These are phyloP conservation scores for Entomophthora muscae DNA, from an alignment of 371 early-diverging fungal genomes.

Conservation along the genomic window DNA sequence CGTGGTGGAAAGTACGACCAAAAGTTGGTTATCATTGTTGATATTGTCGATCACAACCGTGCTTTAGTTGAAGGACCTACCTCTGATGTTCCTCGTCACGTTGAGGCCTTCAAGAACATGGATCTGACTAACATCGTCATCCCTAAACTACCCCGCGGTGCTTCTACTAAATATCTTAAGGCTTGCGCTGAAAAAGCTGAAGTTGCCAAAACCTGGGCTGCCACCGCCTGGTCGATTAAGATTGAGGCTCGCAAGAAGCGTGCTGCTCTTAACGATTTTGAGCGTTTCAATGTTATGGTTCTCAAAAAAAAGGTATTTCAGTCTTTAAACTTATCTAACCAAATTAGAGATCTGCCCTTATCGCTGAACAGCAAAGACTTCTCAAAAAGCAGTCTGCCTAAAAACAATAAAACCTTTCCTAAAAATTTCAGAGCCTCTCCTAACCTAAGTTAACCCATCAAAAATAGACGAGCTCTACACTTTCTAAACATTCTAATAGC, in stretches of 20 bases:
- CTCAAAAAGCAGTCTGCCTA: neutral
- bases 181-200: constrained; percentile 72
- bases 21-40: constrained; percentile 94
- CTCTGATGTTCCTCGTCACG: constrained; percentile 81
- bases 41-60: constrained; percentile 96
- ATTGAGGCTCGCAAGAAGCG: constrained; percentile 58
- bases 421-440: too few species aligned
- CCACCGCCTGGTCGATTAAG: constrained; percentile 91
- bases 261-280: constrained; percentile 75
- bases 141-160: constrained; percentile 67
- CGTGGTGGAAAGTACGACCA: constrained; percentile 86
- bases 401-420: too few species aligned
- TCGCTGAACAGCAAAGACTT: neutral
- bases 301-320: constrained; percentile 52
- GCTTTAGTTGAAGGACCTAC: constrained; percentile 95
- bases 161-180: constrained; percentile 54
- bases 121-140: constrained; percentile 75
- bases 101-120: constrained; percentile 67
- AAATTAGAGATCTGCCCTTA: neutral
- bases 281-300: constrained; percentile 87
- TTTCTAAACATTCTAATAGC: too few species aligned
- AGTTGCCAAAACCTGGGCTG: constrained; percentile 54
- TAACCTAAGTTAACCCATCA: too few species aligned
- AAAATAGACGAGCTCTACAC: too few species aligned
- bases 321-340: neutral